Base-by-base conservation (phyloP, 192 early-diverging fungal genomes). In the Endogone sp. region DNA sequence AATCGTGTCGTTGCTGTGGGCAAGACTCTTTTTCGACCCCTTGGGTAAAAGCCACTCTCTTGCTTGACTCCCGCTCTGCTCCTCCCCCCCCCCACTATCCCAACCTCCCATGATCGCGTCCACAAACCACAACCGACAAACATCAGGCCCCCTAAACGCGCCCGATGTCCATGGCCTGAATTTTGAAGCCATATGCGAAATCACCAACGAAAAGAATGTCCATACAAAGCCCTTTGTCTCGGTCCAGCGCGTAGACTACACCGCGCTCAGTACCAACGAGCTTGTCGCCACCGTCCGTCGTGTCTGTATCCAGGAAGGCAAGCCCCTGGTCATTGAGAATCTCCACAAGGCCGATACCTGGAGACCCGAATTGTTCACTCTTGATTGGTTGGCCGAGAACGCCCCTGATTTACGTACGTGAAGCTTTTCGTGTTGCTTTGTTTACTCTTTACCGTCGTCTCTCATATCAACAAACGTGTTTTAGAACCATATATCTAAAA, bases 261-360 rank as follows among this genome's bases (percentile, higher is more conserved):
- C 6, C 37, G 16, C 37, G 37, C 37, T 49, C 37, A 49, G 9
- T 1, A 49, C 37, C 6, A 6, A 49, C 6, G 9, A 49, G 37
- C 37, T 49, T 16, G 16, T 49, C 37, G 37, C 37, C 0, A 16
- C 6, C 9, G 37, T 72, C 27, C 23, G 67, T 32, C 27, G 62
- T n/a, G 49, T 66, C 6, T 72, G 71, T 54, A 54, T 66, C 22
- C 57, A 62, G 3, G 30, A 49, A 3, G 65, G 65, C 3, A 13
- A 59, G 55, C 71, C 71, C 9, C 60, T 72, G 22, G 71, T 72
- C 21, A 66, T 72, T 62, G 64, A 27, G 27, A 72, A 72, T 62
- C 22, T 67, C 4, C n/a, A 72, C 25, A 60, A 54, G 30, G 20
- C 10, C 22, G 21, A 1, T 2, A 23, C 26, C 3, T 72, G 71